Evolutionary conservation across 2,329 filamentous ascomycete genomes (phyloP).

Genomic region (Fusarium duplospermum): DNA sequence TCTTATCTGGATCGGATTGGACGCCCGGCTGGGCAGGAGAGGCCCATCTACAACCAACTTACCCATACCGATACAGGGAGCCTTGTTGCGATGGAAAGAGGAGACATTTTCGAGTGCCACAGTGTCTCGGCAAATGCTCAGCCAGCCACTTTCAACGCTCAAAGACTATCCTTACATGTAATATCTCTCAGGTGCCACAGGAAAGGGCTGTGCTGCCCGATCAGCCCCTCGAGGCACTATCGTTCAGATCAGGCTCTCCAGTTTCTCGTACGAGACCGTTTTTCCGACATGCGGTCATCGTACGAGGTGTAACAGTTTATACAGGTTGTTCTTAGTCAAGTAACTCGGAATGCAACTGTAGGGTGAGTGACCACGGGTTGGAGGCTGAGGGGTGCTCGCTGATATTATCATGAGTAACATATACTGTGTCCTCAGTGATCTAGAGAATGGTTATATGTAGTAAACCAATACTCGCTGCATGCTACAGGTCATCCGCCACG

Average conservation of each 20-base stretch:
- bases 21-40: neutral
- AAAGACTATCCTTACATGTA: neutral
- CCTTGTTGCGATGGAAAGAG: neutral
- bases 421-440: neutral
- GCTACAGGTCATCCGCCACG: neutral
- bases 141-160: neutral
- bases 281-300: neutral
- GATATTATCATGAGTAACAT: neutral
- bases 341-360: neutral
- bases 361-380: neutral
- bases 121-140: conserved; percentile 11
- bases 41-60: neutral
- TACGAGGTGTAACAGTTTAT: neutral
- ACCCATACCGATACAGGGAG: neutral
- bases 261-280: neutral
- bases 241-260: neutral
- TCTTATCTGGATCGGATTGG: neutral
- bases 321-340: neutral
- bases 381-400: neutral
- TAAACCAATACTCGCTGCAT: neutral
- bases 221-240: neutral
- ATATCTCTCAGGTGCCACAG: neutral
- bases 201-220: neutral
- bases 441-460: neutral
- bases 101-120: conserved; percentile 18